phyloP scores from a whole-genome alignment of 2,329 filamentous ascomycete genomes.

The Cytospora piceicola region DNA sequence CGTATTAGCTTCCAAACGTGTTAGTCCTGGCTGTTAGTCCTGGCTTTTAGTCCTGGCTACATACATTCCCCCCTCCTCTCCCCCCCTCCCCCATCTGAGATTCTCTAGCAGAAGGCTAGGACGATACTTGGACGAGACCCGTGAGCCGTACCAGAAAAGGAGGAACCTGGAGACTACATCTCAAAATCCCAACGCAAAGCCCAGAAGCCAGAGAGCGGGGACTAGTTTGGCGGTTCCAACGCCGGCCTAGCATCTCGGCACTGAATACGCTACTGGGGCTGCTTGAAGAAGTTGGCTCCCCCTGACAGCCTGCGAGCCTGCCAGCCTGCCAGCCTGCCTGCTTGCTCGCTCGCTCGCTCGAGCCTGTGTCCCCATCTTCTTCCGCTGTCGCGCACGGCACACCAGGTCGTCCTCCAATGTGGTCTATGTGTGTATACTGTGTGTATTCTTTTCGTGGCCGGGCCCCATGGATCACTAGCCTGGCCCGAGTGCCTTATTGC shows the following conservation, averaged over 20 bases:
- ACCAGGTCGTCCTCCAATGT: not conserved
- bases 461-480: not conserved
- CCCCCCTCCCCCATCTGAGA: not conserved
- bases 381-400: not conserved
- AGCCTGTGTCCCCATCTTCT: not conserved
- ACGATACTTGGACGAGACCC: constrained; percentile 3
- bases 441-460: not conserved
- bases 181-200: too few relatives aligned
- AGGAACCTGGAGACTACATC: constrained; percentile 8
- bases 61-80: too few relatives aligned
- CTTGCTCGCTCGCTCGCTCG: too few relatives aligned
- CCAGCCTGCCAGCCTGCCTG: too few relatives aligned
- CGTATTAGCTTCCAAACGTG: too few relatives aligned
- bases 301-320: not conserved
- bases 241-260: not conserved
- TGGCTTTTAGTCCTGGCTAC: not conserved
- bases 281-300: too few relatives aligned
- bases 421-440: not conserved
- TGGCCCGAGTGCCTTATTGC: too few relatives aligned
- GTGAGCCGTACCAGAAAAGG: constrained; percentile 11
- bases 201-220: constrained; percentile 18
- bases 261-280: not conserved
- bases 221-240: constrained; percentile 22
- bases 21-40: not conserved
- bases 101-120: not conserved